Percentiles rank a stretch among this genome's conserved stretches.
Evolutionary conservation across 352 stramenopile genomes (phyloP).

Genomic region (Stramenopiles sp.): DNA sequence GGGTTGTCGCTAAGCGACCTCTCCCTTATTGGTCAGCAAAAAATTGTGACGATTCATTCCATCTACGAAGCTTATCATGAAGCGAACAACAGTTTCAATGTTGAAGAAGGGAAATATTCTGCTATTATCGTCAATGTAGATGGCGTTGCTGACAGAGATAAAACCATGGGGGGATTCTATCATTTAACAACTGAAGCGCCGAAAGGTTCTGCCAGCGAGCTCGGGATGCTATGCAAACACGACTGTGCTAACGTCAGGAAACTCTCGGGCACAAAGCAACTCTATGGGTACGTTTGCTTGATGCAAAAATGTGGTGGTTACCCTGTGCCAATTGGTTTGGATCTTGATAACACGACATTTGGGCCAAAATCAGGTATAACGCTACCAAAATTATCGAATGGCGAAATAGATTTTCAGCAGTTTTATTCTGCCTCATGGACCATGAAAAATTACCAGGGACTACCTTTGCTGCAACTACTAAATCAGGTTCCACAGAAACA

Average conservation of each 20-base stretch:
- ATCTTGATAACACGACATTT: neutral
- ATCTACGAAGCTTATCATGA: neutral
- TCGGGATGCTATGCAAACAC: neutral
- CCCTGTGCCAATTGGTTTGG: neutral
- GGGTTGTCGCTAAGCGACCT: neutral
- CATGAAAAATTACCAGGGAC: neutral
- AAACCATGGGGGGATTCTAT: neutral
- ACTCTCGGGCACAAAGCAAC: neutral
- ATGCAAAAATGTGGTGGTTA: neutral
- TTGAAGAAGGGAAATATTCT: neutral
- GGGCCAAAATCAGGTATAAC: neutral
- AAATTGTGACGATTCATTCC: neutral
- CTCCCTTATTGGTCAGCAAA: neutral
- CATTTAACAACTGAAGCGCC: neutral
- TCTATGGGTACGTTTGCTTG: neutral
- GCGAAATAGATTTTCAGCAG: neutral
- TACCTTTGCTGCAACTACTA: neutral
- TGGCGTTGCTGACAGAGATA: neutral
- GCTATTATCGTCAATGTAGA: neutral
- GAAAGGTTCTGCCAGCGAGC: neutral
- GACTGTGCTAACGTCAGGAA: neutral
- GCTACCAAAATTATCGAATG: too few relatives aligned
- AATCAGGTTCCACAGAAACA: neutral
- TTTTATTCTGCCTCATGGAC: neutral
- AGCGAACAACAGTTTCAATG: neutral